A percentile compares a stretch with the other conserved stretches of the same genome.
phyloP scores from a whole-genome alignment of 306 rosid species.

The Quercus alba region DNA sequence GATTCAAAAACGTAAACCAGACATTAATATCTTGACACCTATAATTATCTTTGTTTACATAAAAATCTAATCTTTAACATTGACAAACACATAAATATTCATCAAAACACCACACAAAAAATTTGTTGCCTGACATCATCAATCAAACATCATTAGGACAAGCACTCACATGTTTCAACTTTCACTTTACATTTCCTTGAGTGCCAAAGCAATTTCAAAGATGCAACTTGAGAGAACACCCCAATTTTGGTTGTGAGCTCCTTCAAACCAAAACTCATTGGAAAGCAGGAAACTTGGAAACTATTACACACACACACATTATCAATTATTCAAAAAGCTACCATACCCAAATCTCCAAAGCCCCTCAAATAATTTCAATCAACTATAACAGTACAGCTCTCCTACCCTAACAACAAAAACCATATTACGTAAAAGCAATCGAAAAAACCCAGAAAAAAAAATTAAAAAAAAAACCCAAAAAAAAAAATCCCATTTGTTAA shows the following conservation, averaged over 20 bases:
- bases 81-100: neutral
- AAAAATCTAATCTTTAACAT: neutral
- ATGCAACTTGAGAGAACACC: neutral
- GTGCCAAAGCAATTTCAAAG: neutral
- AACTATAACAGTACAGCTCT: neutral
- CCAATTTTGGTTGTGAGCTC: neutral
- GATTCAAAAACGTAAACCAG: neutral
- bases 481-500: too few relatives aligned
- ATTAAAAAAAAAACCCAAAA: too few relatives aligned
- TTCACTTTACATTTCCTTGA: neutral
- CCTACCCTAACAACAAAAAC: neutral
- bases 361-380: too few relatives aligned
- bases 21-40: too few relatives aligned
- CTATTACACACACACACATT: too few relatives aligned
- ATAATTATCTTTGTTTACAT: neutral
- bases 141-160: neutral
- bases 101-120: neutral
- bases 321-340: too few relatives aligned
- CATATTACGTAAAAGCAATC: neutral
- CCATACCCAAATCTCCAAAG: too few relatives aligned
- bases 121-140: neutral
- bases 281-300: neutral
- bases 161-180: neutral
- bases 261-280: neutral
- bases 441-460: neutral